Evolutionary conservation across 345 rosid species (phyloP), one percentile per base, ranked within the genome.

Genomic region (Linum trigynum): DNA sequence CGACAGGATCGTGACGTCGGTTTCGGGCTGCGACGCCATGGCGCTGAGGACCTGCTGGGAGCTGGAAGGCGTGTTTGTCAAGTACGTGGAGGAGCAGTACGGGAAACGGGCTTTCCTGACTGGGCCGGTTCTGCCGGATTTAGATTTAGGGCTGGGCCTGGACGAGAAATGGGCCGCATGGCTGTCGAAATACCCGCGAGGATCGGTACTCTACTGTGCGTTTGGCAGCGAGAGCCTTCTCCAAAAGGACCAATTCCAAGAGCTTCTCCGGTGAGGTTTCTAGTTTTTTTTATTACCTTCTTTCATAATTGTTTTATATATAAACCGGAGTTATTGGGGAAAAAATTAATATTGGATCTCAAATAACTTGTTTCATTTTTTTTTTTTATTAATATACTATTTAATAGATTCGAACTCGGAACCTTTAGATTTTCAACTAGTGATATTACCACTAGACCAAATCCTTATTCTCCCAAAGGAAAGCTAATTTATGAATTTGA

Each of bases 61-160:
- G 37, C 42, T 57, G 7, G 72, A 69, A 7, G 61, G 62, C 1
- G 51, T 38, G 9, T 69, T 38, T 35, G 5, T 36, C 17, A 62
- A 69, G 12, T 61, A 39, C 14, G 2, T 69, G 3, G 37, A 39
- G 16, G 15, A 15, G 14, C 37, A 69, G 32, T 62, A 39, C 12
- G 39, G 32, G 9, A 69, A 69, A 36, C 62, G 61, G 12, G 67
- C 62, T 5, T 12, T 69, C 2, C 11, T 69, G 37, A 56, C 67
- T 11, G 72, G 72, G 2, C 72, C 62, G 32, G 1, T 69, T 6
- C 10, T 69, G 61, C 67, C 72, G 2, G 60, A 62, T 14, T 15
- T 10, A 17, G 55, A 51, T 14, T n/a, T n/a, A n/a, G 36, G 36
- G 40, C n/a, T 65, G 42, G 41, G 17, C 17, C 51, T 69, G 3